Evolutionary conservation across 768 basidiomycete genomes (phyloP).

Genomic region (Auricularia cornea): DNA sequence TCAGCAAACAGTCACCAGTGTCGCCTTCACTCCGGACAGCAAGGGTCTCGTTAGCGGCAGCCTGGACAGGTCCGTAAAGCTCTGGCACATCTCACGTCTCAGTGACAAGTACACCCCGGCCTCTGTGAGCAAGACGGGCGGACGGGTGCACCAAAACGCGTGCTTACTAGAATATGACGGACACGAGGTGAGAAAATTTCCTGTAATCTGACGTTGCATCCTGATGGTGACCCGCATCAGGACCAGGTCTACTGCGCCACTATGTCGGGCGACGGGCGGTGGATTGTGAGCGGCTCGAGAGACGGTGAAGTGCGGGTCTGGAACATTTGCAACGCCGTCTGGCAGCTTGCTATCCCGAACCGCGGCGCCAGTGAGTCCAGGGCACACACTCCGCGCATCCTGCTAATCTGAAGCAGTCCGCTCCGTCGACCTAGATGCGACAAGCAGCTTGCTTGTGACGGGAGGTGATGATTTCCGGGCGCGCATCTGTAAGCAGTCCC

Average conservation of each 20-base stretch:
- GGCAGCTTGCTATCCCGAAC: slow-evolving; percentile 90
- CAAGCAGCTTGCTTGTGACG: slow-evolving; percentile 32
- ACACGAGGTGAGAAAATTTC: slow-evolving; percentile 55
- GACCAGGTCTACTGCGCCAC: slow-evolving; percentile 69
- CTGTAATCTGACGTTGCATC: not conserved
- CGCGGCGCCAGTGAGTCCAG: slow-evolving; percentile 35
- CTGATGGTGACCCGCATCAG: slow-evolving; percentile 22
- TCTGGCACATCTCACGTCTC: slow-evolving; percentile 62
- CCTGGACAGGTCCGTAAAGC: slow-evolving; percentile 79
- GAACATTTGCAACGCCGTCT: slow-evolving; percentile 67
- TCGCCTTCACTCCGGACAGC: slow-evolving; percentile 89
- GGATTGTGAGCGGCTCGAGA: slow-evolving; percentile 94
- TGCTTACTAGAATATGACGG: slow-evolving; percentile 84
- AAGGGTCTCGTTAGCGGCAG: slow-evolving; percentile 83
- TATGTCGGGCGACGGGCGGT: slow-evolving; percentile 87
- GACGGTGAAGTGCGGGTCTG: slow-evolving; percentile 95
- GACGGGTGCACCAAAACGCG: slow-evolving; percentile 37
- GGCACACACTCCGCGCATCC: not conserved
- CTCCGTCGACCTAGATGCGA: slow-evolving; percentile 34
- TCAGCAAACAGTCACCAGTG: slow-evolving; percentile 76
- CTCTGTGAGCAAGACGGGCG: slow-evolving; percentile 11
- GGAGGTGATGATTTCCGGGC: slow-evolving; percentile 38
- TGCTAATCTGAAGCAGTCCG: slow-evolving; percentile 24
- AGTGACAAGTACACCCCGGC: slow-evolving; percentile 7
- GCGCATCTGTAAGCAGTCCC: slow-evolving; percentile 30